These are phyloP conservation scores for Dioscorea dumetorum DNA, from an alignment of 106 monocot genomes.

Conservation along the genomic window DNA sequence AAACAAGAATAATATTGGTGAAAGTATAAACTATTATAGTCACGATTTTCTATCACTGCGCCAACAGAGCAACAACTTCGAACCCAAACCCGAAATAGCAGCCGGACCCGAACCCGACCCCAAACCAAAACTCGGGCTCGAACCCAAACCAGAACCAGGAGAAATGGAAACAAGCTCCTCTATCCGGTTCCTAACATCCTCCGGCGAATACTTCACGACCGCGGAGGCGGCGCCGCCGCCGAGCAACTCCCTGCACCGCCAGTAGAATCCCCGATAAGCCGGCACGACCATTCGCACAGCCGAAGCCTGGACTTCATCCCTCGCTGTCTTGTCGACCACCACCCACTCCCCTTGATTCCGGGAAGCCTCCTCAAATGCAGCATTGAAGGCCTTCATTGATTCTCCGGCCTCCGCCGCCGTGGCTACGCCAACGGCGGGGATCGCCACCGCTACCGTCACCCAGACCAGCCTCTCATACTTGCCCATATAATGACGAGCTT, in stretches of 20 bases:
- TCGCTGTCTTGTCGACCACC: slow-evolving; percentile 26
- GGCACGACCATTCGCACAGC: slow-evolving; percentile 4
- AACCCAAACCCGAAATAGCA: not conserved
- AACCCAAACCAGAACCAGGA: not conserved
- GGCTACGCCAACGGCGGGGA: not conserved
- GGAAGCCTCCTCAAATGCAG: slow-evolving; percentile 30
- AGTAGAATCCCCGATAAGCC: not conserved
- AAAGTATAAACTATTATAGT: too few relatives aligned
- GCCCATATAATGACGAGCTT: slow-evolving; percentile 11
- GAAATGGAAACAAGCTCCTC: not conserved
- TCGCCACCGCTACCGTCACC: slow-evolving; percentile 12
- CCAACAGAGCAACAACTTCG: not conserved
- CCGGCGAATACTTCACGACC: not conserved
- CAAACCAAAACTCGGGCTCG: not conserved
- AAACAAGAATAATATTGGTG: too few relatives aligned
- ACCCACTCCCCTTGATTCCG: slow-evolving; percentile 21
- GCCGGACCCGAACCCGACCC: not conserved
- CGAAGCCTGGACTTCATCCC: slow-evolving; percentile 30
- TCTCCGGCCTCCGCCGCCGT: not conserved
- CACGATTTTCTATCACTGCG: not conserved
- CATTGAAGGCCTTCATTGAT: slow-evolving; percentile 20
- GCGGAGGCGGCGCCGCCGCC: not conserved
- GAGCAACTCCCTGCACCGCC: not conserved
- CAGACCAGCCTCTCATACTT: slow-evolving; percentile 17
- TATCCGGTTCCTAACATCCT: not conserved